A percentile compares a stretch with the other conserved stretches of the same genome.
Conservation (phyloP, 208 protist species). For the Trypanosomatidae sp. region DNA sequence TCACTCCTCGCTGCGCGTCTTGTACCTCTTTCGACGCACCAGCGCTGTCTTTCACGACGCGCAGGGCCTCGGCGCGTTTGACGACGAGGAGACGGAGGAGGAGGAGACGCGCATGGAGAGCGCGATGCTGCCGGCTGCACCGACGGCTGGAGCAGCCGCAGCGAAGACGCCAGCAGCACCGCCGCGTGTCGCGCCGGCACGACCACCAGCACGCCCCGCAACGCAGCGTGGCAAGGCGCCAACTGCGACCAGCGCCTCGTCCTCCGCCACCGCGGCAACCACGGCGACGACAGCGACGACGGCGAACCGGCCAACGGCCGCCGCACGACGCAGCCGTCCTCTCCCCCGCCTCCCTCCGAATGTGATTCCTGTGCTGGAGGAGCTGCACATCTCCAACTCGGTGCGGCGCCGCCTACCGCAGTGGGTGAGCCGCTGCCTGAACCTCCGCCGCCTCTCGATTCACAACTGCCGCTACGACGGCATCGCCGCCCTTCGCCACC, state of each 20-base stretch:
- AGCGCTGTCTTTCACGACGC: neutral
- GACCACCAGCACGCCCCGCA: too few relatives aligned
- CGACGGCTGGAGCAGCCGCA: too few relatives aligned
- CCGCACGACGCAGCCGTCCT: neutral
- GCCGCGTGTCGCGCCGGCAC: too few relatives aligned
- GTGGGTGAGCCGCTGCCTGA: slow-evolving; percentile 12
- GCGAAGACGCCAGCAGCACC: too few relatives aligned
- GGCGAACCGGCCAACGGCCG: neutral
- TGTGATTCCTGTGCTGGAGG: slow-evolving; percentile 16
- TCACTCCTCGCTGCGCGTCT: slow-evolving; percentile 19
- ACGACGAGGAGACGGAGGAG: slow-evolving; percentile 34
- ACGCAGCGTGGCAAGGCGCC: too few relatives aligned
- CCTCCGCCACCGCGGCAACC: too few relatives aligned
- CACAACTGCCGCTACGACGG: slow-evolving; percentile 2
- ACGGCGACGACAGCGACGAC: too few relatives aligned
- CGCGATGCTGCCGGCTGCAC: too few relatives aligned
- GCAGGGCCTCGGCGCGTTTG: neutral
- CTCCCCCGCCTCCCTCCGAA: neutral
- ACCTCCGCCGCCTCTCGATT: slow-evolving; percentile 3
- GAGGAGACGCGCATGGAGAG: too few relatives aligned
- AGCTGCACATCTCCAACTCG: slow-evolving; percentile 16
- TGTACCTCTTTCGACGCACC: slow-evolving; percentile 18
- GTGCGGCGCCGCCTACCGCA: neutral
- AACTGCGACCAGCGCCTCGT: too few relatives aligned
- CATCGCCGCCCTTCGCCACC: neutral